A percentile compares a stretch with the other conserved stretches of the same genome.
These are phyloP conservation scores for Ogataea salicorniae DNA, from an alignment of 805 yeast species.

Conservation along the genomic window DNA sequence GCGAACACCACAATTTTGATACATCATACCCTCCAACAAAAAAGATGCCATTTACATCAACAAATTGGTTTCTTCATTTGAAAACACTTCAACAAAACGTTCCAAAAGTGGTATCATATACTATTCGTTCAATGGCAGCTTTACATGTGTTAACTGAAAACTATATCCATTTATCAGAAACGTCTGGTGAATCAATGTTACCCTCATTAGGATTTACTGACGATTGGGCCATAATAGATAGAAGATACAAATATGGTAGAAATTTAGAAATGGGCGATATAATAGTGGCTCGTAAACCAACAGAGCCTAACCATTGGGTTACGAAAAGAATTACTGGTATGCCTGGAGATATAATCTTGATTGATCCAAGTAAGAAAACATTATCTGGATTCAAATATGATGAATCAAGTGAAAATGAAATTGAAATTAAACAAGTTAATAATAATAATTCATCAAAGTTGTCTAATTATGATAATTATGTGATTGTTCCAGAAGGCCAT, in stretches of 20 bases:
- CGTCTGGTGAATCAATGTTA: conserved; percentile 92
- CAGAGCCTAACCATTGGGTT: conserved; percentile 77
- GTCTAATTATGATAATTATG: conserved; percentile 42
- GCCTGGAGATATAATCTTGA: conserved; percentile 84
- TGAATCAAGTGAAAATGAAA: conserved; percentile 1
- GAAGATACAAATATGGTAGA: conserved; percentile 57
- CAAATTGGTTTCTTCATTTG: too few relatives aligned
- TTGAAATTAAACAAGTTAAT: not conserved
- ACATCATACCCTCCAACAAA: too few relatives aligned
- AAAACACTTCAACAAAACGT: conserved; percentile 1
- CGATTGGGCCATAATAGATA: conserved; percentile 77
- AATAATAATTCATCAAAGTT: conserved; percentile 2
- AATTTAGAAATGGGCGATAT: conserved; percentile 77
- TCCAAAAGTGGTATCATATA: conserved; percentile 29
- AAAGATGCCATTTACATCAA: too few relatives aligned
- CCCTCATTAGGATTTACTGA: conserved; percentile 74
- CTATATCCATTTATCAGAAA: conserved; percentile 38
- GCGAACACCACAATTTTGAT: too few relatives aligned
- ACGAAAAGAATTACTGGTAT: conserved; percentile 93
- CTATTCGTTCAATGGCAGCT: conserved; percentile 55
- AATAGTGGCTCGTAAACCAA: conserved; percentile 84
- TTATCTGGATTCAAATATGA: conserved; percentile 29
- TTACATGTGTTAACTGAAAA: conserved; percentile 45
- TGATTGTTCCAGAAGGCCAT: conserved; percentile 88
- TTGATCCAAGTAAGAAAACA: conserved; percentile 70